phyloP scores from a whole-genome alignment of 352 stramenopile species.

The Saprolegnia diclina region DNA sequence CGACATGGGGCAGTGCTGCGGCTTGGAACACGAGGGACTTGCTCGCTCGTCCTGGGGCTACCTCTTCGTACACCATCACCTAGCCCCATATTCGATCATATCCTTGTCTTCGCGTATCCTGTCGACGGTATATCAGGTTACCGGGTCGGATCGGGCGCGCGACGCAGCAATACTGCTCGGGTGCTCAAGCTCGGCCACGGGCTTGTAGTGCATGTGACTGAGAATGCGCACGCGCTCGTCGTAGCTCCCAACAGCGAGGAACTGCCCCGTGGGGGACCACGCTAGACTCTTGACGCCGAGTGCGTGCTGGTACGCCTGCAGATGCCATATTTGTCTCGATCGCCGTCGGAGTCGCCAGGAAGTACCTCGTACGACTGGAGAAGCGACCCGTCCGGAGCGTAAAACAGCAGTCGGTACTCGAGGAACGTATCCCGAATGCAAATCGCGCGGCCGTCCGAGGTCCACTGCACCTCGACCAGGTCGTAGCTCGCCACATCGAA shows the following conservation, averaged over 20 bases:
- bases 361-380: slow-evolving; percentile 65
- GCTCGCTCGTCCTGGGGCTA: not conserved
- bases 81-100: too few relatives aligned
- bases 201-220: slow-evolving; percentile 72
- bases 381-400: slow-evolving; percentile 53
- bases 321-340: not conserved
- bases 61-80: slow-evolving; percentile 10
- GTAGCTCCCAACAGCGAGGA: slow-evolving; percentile 70
- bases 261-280: slow-evolving; percentile 75
- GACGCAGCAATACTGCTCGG: not conserved
- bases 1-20: slow-evolving; percentile 47
- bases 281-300: slow-evolving; percentile 62
- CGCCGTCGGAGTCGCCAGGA: not conserved
- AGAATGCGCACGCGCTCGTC: slow-evolving; percentile 72
- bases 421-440: slow-evolving; percentile 64
- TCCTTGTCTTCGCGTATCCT: too few relatives aligned
- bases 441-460: slow-evolving; percentile 60
- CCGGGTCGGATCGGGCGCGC: not conserved
- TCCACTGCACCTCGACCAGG: slow-evolving; percentile 64
- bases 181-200: slow-evolving; percentile 67
- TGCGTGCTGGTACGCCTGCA: slow-evolving; percentile 70
- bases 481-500: slow-evolving; percentile 78
- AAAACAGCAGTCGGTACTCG: slow-evolving; percentile 68
- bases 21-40: not conserved
- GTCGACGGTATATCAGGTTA: too few relatives aligned